phyloP scores from a whole-genome alignment of 441 rosid genomes.

The Melastoma candidum region DNA sequence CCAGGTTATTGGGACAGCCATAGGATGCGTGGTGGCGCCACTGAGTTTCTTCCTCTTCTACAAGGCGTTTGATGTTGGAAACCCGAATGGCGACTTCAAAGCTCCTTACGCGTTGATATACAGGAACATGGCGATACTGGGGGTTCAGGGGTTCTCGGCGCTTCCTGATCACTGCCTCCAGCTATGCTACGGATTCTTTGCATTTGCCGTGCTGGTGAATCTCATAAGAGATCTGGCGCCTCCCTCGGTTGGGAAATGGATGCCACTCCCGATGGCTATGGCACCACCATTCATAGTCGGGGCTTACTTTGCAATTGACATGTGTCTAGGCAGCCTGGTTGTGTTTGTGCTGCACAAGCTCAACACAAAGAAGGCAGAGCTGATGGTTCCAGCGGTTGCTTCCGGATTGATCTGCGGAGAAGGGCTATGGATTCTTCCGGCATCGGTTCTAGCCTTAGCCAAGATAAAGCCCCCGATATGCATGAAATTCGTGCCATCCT shows the following conservation, averaged over 20 bases:
- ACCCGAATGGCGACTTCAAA: not conserved
- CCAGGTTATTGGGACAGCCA: constrained; percentile 21
- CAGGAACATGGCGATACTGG: constrained; percentile 8
- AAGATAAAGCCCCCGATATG: constrained; percentile 15
- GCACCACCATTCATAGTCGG: constrained; percentile 45
- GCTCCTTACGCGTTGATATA: constrained; percentile 1
- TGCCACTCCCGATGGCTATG: constrained; percentile 53
- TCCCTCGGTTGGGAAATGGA: constrained; percentile 23
- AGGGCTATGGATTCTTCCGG: constrained; percentile 40
- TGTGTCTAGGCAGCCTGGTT: constrained; percentile 50
- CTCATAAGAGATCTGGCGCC: constrained; percentile 22
- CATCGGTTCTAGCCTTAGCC: constrained; percentile 12
- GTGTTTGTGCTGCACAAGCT: constrained; percentile 34
- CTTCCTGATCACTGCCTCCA: constrained; percentile 6
- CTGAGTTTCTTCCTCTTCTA: constrained; percentile 15
- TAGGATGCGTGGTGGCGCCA: constrained; percentile 18
- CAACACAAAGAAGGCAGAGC: constrained; percentile 31
- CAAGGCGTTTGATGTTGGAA: constrained; percentile 12
- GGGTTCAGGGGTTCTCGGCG: constrained; percentile 15
- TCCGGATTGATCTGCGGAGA: constrained; percentile 50
- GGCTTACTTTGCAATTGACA: constrained; percentile 39
- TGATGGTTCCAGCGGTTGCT: constrained; percentile 34
- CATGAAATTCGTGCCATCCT: constrained; percentile 16
- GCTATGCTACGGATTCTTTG: constrained; percentile 8
- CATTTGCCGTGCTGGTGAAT: constrained; percentile 1